Base-by-base conservation (phyloP, 371 early-diverging fungal species). In the Dinochytrium kinnereticum region DNA sequence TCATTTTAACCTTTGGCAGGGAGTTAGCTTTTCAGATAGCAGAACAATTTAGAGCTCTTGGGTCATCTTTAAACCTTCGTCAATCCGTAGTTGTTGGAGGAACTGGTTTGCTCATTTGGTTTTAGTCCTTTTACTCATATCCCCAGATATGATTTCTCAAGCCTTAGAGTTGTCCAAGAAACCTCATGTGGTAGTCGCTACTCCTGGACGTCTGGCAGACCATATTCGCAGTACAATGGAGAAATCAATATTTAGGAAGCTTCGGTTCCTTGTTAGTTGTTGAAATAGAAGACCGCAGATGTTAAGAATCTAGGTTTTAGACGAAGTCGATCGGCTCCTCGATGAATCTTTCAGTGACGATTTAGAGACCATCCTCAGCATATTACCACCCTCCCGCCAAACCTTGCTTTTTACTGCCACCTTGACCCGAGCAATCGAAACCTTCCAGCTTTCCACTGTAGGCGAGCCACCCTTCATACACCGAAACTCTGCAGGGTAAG, bases 21-120 rank as follows among this genome's bases (percentile, higher is more conserved):
- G 98, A 98, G 82, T 86, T 99, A 34, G 98, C 98, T 0, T 95
- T 93, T 75, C 98, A 99, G 78, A 97, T 98, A 72, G 96, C 97
- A 3, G 98, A 98, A 73, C 96, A 97, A 75, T 96, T 99, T 74
- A 70, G 81, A 24, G 95, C 93, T 0, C 86, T 99, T 2, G 99
- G 99, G 31, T 91, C 94, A 66, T 88, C 91, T 17, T 92, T 98
- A 70, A 93, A 92, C 65, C 77, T 98, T 21, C 90, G 93, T 69
- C 92, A 91, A 50, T 85, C 91, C 1, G 93, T 99, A 24, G 87
- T 97, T n/a, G 97, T 99, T 21, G 99, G 99, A 51, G 99, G 99
- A 7, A 78, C 94, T 81, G 93, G 88, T 86, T 80, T 76, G 71
- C 73, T 19, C 30, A 51, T 64, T 1, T 28, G 19, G 10, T 2